phyloP scores from a whole-genome alignment of 2,329 filamentous ascomycete genomes.

The Coniochaeta prunicola region DNA sequence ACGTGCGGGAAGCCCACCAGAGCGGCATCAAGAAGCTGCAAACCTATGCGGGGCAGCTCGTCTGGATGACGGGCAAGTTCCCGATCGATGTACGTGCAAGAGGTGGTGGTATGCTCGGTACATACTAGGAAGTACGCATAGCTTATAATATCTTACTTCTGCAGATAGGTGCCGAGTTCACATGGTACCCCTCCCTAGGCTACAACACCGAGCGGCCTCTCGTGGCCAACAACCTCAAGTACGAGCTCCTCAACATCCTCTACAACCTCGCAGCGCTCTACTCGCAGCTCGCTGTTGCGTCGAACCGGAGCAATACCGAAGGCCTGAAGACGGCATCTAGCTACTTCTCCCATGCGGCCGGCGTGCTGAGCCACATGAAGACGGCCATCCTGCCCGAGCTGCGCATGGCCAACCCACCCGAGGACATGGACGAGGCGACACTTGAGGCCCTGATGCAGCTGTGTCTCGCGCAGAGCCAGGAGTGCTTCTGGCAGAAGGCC shows the following conservation, averaged over 20 bases:
- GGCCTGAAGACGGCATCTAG: constrained; percentile 83
- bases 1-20: constrained; percentile 78
- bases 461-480: constrained; percentile 86
- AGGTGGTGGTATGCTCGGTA: constrained; percentile 18
- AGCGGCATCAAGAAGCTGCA: constrained; percentile 86
- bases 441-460: constrained; percentile 77
- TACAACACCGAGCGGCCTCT: constrained; percentile 76
- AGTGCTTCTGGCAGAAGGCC: constrained; percentile 97
- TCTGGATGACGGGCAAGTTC: constrained; percentile 92
- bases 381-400: constrained; percentile 73
- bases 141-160: neutral
- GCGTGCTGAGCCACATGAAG: constrained; percentile 73
- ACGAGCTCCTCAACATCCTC: constrained; percentile 86
- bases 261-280: constrained; percentile 93
- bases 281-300: constrained; percentile 79
- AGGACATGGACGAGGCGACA: constrained; percentile 90
- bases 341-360: constrained; percentile 83
- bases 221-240: constrained; percentile 59
- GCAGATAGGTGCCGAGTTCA: constrained; percentile 88
- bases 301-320: constrained; percentile 70
- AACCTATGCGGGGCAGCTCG: constrained; percentile 83
- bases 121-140: neutral
- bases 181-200: constrained; percentile 90
- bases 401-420: constrained; percentile 71
- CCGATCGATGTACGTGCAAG: constrained; percentile 68